Evolutionary conservation across 768 basidiomycete species (phyloP).

Genomic region (Cystofilobasidium capitatum): DNA sequence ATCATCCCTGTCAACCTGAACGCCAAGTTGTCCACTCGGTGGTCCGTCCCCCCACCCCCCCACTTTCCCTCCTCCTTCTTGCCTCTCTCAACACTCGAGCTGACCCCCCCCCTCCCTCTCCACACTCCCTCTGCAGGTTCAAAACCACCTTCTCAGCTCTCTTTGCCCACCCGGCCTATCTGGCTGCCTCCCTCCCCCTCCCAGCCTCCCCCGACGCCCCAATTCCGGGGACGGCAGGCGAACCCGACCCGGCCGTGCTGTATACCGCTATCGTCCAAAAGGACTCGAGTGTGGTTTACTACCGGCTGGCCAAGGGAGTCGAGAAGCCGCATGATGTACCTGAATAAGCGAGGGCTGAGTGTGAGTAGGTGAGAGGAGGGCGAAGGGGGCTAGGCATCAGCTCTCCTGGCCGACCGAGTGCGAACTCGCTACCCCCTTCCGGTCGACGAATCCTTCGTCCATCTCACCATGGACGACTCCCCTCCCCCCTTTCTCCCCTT

Average conservation of each 20-base stretch:
- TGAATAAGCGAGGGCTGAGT: conserved; percentile 8
- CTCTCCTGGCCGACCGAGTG: too few relatives aligned
- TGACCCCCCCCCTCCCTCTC: background rate
- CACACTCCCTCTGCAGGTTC: conserved; percentile 10
- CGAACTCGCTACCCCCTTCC: too few relatives aligned
- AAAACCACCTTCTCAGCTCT: conserved; percentile 12
- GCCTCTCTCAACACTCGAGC: background rate
- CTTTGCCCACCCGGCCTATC: conserved; percentile 7
- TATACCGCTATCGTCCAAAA: conserved; percentile 25
- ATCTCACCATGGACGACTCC: too few relatives aligned
- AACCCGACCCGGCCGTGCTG: conserved; percentile 12
- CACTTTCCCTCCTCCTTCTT: background rate
- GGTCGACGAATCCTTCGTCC: too few relatives aligned
- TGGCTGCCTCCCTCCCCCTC: background rate
- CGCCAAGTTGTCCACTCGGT: conserved; percentile 9
- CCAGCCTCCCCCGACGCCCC: background rate
- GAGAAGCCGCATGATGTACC: conserved; percentile 28
- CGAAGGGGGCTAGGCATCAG: background rate
- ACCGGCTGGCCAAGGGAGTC: conserved; percentile 24
- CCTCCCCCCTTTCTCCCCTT: background rate
- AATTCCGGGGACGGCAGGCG: conserved; percentile 1
- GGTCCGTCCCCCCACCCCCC: conserved; percentile 4
- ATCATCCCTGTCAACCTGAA: conserved; percentile 20
- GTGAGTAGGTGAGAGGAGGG: background rate
- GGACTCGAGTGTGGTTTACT: conserved; percentile 27